phyloP scores from a whole-genome alignment of 2,329 filamentous ascomycete species.

The Didymosphaeria variabile region DNA sequence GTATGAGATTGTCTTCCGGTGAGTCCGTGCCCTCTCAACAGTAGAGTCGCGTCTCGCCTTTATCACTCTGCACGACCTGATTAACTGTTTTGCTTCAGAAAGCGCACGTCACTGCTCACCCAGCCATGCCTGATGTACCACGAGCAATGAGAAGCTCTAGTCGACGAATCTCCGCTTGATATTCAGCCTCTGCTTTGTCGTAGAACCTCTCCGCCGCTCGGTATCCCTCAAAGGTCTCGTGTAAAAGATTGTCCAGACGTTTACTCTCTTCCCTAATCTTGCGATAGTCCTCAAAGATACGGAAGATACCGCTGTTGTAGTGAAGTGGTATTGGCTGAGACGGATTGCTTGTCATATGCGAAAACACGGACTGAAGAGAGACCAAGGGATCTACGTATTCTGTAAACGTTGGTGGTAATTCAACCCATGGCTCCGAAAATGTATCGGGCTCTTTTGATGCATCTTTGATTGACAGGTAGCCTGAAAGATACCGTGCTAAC shows the following conservation, averaged over 20 bases:
- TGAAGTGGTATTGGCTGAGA: slow-evolving; percentile 36
- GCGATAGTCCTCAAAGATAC: slow-evolving; percentile 55
- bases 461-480: slow-evolving; percentile 37
- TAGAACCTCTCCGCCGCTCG: slow-evolving; percentile 43
- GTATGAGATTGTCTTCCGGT: slow-evolving; percentile 28
- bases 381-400: slow-evolving; percentile 36
- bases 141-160: slow-evolving; percentile 56
- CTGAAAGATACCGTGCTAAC: slow-evolving; percentile 51
- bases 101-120: slow-evolving; percentile 24
- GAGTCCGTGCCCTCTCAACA: slow-evolving; percentile 41
- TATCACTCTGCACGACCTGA: slow-evolving; percentile 39
- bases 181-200: slow-evolving; percentile 45
- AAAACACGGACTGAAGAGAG: slow-evolving; percentile 36
- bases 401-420: slow-evolving; percentile 26
- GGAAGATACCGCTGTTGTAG: slow-evolving; percentile 51
- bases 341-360: slow-evolving; percentile 33
- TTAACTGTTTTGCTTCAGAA: slow-evolving; percentile 13
- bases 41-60: slow-evolving; percentile 53
- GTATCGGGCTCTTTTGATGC: slow-evolving; percentile 27
- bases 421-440: slow-evolving; percentile 41
- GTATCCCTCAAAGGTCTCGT: slow-evolving; percentile 36
- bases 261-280: slow-evolving; percentile 48
- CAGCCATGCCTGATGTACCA: slow-evolving; percentile 52
- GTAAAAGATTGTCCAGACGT: slow-evolving; percentile 35
- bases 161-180: slow-evolving; percentile 54